A percentile compares a stretch with the other conserved stretches of the same genome.
phyloP scores from a whole-genome alignment of 2,329 filamentous ascomycete species.

The Bipolaris bicolor region DNA sequence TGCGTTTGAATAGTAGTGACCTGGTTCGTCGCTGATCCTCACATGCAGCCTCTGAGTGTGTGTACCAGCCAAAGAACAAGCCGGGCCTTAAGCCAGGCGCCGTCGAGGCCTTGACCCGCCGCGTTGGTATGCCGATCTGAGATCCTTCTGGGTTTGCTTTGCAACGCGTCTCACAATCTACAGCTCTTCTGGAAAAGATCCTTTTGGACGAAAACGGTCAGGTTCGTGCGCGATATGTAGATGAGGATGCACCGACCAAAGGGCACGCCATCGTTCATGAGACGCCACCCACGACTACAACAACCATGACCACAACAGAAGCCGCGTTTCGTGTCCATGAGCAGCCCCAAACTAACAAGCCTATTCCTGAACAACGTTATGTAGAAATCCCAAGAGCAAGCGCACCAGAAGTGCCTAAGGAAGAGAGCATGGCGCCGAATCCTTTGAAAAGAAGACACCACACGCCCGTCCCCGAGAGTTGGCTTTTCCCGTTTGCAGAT shows the following conservation, averaged over 20 bases:
- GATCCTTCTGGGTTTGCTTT: neutral
- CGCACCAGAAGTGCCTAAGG: neutral
- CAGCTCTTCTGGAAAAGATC: conserved; percentile 41
- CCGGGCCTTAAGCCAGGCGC: conserved; percentile 44
- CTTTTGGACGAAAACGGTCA: conserved; percentile 37
- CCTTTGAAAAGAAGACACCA: conserved; percentile 35
- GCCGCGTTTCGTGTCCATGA: conserved; percentile 6
- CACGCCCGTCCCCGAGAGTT: conserved; percentile 20
- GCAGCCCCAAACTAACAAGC: neutral
- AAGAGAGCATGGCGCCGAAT: conserved; percentile 12
- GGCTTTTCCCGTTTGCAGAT: conserved; percentile 28
- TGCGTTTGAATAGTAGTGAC: neutral
- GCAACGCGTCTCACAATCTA: conserved; percentile 17
- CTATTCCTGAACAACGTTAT: conserved; percentile 1
- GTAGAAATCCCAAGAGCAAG: neutral
- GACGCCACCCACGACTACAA: neutral
- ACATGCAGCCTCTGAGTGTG: conserved; percentile 34
- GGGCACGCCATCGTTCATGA: neutral
- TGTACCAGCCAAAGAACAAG: conserved; percentile 43
- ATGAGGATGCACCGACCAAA: conserved; percentile 1
- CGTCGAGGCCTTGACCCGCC: conserved; percentile 42
- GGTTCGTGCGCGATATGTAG: conserved; percentile 30
- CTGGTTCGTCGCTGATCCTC: conserved; percentile 16
- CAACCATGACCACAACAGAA: neutral
- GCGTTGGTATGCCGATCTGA: conserved; percentile 33